Percentiles rank a stretch among this genome's conserved stretches.
Conservation (phyloP, 331 rosid genomes). For the Pyracantha coccinea region DNA sequence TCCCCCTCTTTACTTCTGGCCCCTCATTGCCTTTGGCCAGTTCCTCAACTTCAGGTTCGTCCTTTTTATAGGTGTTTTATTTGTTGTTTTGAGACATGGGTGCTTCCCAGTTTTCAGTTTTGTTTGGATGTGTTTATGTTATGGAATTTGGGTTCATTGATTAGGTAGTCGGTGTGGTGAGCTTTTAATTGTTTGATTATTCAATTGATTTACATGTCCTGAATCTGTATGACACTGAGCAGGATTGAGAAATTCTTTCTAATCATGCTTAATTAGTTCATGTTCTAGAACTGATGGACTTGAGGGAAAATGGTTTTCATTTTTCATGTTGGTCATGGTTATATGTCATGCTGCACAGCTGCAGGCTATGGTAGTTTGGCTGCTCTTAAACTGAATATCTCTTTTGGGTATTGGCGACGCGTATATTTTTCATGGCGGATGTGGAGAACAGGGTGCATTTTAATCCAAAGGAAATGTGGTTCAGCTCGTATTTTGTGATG, state of each 20-base stretch:
- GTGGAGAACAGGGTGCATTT: background rate
- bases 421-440: background rate
- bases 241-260: background rate
- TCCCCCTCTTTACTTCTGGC: constrained; percentile 84
- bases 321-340: background rate
- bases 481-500: background rate
- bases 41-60: constrained; percentile 73
- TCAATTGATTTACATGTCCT: background rate
- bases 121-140: background rate
- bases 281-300: background rate
- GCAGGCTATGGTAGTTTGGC: background rate
- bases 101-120: background rate
- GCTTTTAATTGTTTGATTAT: background rate
- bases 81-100: background rate
- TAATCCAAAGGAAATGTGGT: background rate
- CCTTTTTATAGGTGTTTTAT: background rate
- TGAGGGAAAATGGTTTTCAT: background rate
- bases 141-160: background rate
- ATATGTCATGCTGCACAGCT: background rate
- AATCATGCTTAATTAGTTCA: background rate
- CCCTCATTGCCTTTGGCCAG: constrained; percentile 76
- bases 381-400: background rate
- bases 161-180: background rate
- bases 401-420: background rate
- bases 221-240: background rate